Evolutionary conservation across 257 asterid species (phyloP).

Genomic region (Solanum lycopersicoides): DNA sequence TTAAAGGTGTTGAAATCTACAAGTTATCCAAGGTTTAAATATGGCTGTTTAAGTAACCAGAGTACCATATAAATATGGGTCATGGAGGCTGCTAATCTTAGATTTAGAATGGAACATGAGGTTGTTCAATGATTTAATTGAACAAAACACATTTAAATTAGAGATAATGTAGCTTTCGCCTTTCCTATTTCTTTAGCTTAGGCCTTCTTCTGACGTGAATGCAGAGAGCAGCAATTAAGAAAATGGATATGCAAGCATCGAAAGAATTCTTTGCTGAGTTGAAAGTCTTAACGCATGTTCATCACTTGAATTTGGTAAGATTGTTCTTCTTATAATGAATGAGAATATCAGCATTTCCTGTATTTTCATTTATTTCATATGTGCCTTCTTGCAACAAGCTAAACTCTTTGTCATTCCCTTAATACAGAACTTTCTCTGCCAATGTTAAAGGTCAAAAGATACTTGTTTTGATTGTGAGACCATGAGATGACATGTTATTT

Average conservation of each 20-base stretch:
- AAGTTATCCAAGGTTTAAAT: neutral
- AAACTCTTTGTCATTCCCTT: neutral
- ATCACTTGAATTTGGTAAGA: conserved; percentile 82
- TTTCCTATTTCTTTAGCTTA: neutral
- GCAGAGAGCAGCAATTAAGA: conserved; percentile 75
- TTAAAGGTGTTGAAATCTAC: neutral
- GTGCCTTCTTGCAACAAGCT: neutral
- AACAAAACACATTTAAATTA: neutral
- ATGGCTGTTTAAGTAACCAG: neutral
- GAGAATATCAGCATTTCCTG: neutral
- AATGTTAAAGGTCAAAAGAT: neutral
- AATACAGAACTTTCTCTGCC: neutral
- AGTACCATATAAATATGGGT: neutral
- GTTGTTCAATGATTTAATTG: neutral
- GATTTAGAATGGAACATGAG: neutral
- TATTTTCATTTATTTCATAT: neutral
- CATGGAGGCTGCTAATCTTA: neutral
- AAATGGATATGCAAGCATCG: conserved; percentile 92
- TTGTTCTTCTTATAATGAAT: neutral
- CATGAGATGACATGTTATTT: neutral
- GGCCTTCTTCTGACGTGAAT: conserved; percentile 2
- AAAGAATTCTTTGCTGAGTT: conserved; percentile 76
- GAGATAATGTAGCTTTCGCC: neutral
- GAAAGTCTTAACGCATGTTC: conserved; percentile 74
- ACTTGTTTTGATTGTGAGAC: neutral